Evolutionary conservation across 306 rosid species (phyloP), one percentile per base, ranked within the genome.

Genomic region (Pterocarpus macrocarpus): DNA sequence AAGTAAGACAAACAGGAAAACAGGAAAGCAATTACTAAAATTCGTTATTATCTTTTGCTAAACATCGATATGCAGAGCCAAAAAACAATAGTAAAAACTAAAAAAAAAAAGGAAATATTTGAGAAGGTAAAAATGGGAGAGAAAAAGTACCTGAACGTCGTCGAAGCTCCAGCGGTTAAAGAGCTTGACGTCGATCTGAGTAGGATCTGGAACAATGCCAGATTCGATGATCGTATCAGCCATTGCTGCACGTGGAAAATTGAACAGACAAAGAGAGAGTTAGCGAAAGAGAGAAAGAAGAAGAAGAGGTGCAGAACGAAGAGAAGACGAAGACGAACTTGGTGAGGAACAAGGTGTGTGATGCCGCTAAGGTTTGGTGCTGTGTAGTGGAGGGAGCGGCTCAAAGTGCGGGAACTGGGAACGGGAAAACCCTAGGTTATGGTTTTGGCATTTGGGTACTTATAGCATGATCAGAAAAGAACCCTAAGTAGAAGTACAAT

Each of bases 151-250:
- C 87, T 86, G 88, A 45, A 92, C 78, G 0, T 92, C 97, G 0
- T 92, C 97, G 32, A 89, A 92, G 79, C 80, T 88, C 95, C 97
- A 92, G 7, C 90, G 84, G 76, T 90, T 90, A 38, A 92, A 92
- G 47, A 92, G 95, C 71, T 90, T 92, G 33, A 92, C 93, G 0
- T 90, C 95, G 9, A 75, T 66, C 64, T 71, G 88, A 3, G 59
- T 7, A 1, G 90, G 85, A 43, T 91, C 92, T 66, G 75, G 10
- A 47, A 45, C 55, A 8, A 12, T n/a, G 5, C 7, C 74, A 49
- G 57, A 53, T 35, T 80, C 86, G 4, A 0, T 0, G 44, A 68
- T 11, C 52, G 55, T 10, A 0, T 73, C 86, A 15, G 91, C 85
- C 91, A 88, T 86, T 64, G 33, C 85, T 81, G 76, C 34, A 43